These are phyloP conservation scores for Botrytis cinerea DNA, from an alignment of 2,329 filamentous ascomycete species.

Conservation along the genomic window DNA sequence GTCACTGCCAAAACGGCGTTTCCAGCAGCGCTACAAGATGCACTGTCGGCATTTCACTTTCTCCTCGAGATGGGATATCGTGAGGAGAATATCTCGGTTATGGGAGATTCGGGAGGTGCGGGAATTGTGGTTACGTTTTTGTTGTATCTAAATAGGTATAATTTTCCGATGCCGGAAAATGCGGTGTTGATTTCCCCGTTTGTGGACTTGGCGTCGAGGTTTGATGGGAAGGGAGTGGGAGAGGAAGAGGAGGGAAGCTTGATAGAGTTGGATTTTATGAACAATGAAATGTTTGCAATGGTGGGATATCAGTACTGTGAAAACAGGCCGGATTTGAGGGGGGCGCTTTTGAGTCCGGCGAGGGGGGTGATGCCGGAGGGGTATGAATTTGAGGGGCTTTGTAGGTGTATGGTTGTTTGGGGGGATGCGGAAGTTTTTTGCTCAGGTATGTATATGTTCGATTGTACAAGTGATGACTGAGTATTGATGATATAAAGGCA, in stretches of 20 bases:
- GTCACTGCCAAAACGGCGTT: not conserved
- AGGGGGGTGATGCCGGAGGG: not conserved
- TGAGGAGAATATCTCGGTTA: not conserved
- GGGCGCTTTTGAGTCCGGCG: not conserved
- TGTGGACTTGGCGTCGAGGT: not conserved
- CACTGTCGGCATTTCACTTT: not conserved
- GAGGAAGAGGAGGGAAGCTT: not conserved
- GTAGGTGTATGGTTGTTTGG: slow-evolving; percentile 8
- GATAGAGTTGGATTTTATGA: slow-evolving; percentile 4
- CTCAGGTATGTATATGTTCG: not conserved
- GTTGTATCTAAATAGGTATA: not conserved
- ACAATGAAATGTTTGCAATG: not conserved
- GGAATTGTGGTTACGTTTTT: slow-evolving; percentile 4
- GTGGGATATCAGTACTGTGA: slow-evolving; percentile 4
- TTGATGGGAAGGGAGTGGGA: not conserved
- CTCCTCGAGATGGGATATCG: slow-evolving; percentile 1
- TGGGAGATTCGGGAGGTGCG: slow-evolving; percentile 4
- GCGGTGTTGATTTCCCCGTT: slow-evolving; percentile 10
- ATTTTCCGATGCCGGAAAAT: not conserved
- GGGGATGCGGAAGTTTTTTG: not conserved
- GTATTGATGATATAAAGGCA: not conserved
- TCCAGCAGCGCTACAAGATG: not conserved
- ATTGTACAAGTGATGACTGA: not conserved
- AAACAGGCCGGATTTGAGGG: not conserved
- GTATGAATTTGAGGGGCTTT: not conserved